phyloP scores from a whole-genome alignment of 805 yeast genomes.

The Starmerella riodocensis region DNA sequence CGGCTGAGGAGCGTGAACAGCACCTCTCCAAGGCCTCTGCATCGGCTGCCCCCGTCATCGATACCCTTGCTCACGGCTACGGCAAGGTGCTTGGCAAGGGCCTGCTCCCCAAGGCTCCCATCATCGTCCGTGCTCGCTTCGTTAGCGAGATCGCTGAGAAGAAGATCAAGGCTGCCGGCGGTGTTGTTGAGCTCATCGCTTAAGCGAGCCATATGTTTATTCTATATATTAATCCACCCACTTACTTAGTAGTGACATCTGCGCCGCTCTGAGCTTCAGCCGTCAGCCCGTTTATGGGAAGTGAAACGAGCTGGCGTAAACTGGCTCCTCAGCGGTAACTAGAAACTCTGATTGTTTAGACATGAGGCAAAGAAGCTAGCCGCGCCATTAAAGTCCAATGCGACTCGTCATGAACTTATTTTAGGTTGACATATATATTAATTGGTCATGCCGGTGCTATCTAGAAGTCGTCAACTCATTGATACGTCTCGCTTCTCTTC shows the following conservation, averaged over 20 bases:
- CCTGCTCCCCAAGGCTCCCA: slow-evolving; percentile 93
- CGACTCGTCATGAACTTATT: too few relatives aligned
- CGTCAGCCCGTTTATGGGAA: too few relatives aligned
- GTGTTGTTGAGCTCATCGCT: slow-evolving; percentile 99
- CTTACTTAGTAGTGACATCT: neutral
- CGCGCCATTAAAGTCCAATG: too few relatives aligned
- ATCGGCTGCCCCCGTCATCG: slow-evolving; percentile 96
- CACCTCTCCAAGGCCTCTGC: slow-evolving; percentile 72
- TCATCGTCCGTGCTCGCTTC: slow-evolving; percentile 98
- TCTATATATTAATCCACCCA: slow-evolving; percentile 1
- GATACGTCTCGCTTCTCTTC: too few relatives aligned
- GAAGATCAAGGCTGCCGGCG: slow-evolving; percentile 99
- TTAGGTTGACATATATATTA: too few relatives aligned
- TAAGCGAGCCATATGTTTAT: slow-evolving; percentile 33
- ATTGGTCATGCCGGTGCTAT: neutral
- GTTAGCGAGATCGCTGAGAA: slow-evolving; percentile 99
- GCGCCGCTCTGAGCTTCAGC: neutral
- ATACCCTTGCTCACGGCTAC: slow-evolving; percentile 98
- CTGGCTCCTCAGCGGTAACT: neutral
- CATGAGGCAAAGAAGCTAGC: too few relatives aligned
- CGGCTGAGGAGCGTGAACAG: slow-evolving; percentile 86
- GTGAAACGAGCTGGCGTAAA: too few relatives aligned
- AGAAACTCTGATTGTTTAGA: neutral
- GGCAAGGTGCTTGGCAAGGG: slow-evolving; percentile 99
- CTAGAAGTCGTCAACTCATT: neutral